A percentile compares a stretch with the other conserved stretches of the same genome.
These are phyloP conservation scores for Hyaloscypha variabilis DNA, from an alignment of 495 filamentous ascomycete species.

Conservation along the genomic window DNA sequence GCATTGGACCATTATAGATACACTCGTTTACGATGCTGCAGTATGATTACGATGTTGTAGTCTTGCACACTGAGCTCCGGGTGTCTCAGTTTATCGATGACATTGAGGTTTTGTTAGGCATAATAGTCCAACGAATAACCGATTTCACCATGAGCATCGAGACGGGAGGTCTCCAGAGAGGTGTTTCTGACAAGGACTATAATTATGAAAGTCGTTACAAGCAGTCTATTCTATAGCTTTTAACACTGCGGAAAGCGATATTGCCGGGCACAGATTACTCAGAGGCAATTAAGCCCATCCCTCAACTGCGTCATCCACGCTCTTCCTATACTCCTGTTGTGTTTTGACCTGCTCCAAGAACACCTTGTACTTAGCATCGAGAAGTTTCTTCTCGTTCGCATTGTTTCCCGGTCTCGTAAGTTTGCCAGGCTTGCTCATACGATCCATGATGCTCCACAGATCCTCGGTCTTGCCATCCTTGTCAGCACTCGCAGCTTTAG, in stretches of 20 bases:
- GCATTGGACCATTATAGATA: too few relatives aligned
- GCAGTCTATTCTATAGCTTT: background rate
- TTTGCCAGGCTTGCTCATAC: conserved; percentile 93
- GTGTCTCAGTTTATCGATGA: too few relatives aligned
- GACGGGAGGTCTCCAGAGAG: too few relatives aligned
- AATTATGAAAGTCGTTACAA: background rate
- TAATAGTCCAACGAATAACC: too few relatives aligned
- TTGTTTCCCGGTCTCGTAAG: conserved; percentile 73
- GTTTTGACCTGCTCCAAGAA: conserved; percentile 78
- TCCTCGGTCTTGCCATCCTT: conserved; percentile 76
- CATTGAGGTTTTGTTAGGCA: too few relatives aligned
- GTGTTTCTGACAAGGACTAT: too few relatives aligned
- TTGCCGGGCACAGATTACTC: background rate
- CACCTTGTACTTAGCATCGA: conserved; percentile 83
- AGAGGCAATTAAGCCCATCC: conserved; percentile 42
- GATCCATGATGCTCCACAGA: conserved; percentile 95
- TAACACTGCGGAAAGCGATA: background rate
- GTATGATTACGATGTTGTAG: too few relatives aligned
- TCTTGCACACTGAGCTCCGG: too few relatives aligned
- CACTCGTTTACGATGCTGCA: too few relatives aligned
- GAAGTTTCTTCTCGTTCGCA: conserved; percentile 71
- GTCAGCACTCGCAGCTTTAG: conserved; percentile 84
- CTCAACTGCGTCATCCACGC: conserved; percentile 63
- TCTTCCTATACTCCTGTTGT: conserved; percentile 71
- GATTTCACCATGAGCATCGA: too few relatives aligned